Conservation (phyloP, 2,329 filamentous ascomycete genomes). For the Helminthosporium solani region DNA sequence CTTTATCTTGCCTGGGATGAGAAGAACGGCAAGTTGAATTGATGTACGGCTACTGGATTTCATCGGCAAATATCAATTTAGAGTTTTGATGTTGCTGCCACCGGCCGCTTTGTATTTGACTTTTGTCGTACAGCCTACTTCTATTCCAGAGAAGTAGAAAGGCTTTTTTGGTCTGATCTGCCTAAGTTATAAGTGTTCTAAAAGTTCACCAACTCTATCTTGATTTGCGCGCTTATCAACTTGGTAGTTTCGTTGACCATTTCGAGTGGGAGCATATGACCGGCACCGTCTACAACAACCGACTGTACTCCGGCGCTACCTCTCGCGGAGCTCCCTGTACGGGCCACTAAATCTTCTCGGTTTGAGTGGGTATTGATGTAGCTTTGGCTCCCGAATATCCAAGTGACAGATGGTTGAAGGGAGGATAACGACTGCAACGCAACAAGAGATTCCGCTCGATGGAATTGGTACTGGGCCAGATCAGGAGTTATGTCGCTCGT, state of each 20-base stretch:
- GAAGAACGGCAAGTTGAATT: neutral
- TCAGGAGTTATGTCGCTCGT: neutral
- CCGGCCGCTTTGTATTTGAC: neutral
- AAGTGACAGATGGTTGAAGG: conserved; percentile 4
- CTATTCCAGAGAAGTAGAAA: neutral
- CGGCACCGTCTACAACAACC: neutral
- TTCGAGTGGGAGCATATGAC: neutral
- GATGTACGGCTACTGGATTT: neutral
- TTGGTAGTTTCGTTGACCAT: neutral
- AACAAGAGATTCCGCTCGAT: neutral
- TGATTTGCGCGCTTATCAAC: neutral
- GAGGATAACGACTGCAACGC: conserved; percentile 2
- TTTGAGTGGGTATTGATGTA: conserved; percentile 6
- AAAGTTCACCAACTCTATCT: neutral
- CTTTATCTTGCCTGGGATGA: neutral
- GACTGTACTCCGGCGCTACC: neutral
- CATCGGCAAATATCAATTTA: neutral
- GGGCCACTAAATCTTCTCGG: neutral
- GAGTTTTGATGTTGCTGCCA: neutral
- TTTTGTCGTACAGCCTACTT: neutral
- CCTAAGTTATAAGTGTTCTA: neutral
- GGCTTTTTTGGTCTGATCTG: neutral
- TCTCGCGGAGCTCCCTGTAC: neutral
- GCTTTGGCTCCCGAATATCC: conserved; percentile 7
- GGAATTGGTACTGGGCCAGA: conserved; percentile 1